Base-by-base conservation (phyloP, 331 rosid genomes). In the Malus hybrid region DNA sequence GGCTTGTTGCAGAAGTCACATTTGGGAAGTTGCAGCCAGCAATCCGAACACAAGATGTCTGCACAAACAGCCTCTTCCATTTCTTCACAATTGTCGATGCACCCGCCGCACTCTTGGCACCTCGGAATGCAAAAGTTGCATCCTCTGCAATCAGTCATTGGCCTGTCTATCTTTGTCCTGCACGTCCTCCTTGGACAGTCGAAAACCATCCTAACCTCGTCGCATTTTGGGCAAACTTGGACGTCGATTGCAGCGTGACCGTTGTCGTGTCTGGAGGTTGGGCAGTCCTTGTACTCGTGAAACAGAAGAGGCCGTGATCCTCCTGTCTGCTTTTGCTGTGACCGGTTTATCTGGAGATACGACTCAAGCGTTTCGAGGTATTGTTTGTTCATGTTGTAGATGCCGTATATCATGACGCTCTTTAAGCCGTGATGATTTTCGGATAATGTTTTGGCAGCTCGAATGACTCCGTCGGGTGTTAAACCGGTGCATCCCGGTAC, bases 1-100 rank as follows among this genome's bases (percentile, higher is more conserved):
- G 98, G 91, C 80, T 82, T 90, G 84, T 91, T 91, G 78, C 98
- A 94, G 74, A 78, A 84, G 72, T 77, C 83, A 79, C 97, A 94
- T 75, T 91, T 90, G 11, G 97, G 96, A 79, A 87, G 88, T 60
- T 20, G 73, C 32, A 90, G 88, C 96, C 97, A 91, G 71, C 98
- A 94, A 56, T 80, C 70, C 56, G 80, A 62, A 65, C 98, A 90
- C 79, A 91, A 68, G 39, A 29, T 19, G 69, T 87, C 92, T 73
- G 57, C 84, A 78, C 98, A 91, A 7, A 82, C 90, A 78, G 82
- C 70, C 26, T 83, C 92, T 74, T 88, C 98, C 28, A 48, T 15
- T 82, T 86, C 93, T 46, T 75, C 83, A 10, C 70, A 56, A n/a
- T n/a, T 83, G 16, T 18, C 85, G 10, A 86, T 5, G 66, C 97